Evolutionary conservation across 1,284 basidiomycete genomes (phyloP).

Genomic region (Apiotrichum gracile): DNA sequence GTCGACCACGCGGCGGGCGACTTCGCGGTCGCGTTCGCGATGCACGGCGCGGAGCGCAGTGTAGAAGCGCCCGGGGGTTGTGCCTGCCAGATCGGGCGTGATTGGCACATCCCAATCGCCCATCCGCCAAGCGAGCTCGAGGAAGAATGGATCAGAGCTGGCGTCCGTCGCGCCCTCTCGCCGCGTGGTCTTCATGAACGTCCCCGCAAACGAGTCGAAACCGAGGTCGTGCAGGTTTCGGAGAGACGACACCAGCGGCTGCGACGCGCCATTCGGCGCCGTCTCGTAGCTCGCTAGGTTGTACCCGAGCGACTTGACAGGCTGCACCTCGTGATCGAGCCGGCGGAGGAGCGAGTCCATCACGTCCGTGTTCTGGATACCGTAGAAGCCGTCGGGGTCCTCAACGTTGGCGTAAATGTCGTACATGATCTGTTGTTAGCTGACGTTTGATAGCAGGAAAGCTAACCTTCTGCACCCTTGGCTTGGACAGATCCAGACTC

Average conservation of each 20-base stretch:
- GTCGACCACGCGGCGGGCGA: constrained; percentile 53
- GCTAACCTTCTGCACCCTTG: constrained; percentile 32
- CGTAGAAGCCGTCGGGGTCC: constrained; percentile 97
- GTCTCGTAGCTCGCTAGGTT: constrained; percentile 79
- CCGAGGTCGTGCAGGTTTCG: constrained; percentile 79
- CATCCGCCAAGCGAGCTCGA: constrained; percentile 81
- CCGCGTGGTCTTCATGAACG: constrained; percentile 29
- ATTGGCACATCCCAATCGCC: constrained; percentile 88
- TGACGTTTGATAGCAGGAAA: neutral
- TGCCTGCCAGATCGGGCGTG: constrained; percentile 9
- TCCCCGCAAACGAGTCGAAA: constrained; percentile 68
- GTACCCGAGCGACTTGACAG: constrained; percentile 82
- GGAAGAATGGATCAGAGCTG: constrained; percentile 56
- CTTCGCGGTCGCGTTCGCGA: constrained; percentile 58
- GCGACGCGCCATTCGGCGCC: constrained; percentile 6
- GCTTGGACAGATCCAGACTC: constrained; percentile 12
- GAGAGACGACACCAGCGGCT: constrained; percentile 52
- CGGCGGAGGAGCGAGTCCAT: constrained; percentile 71
- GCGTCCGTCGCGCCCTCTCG: neutral
- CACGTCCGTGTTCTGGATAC: constrained; percentile 71
- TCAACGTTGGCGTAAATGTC: constrained; percentile 91
- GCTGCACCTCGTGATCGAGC: constrained; percentile 86
- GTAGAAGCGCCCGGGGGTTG: constrained; percentile 60
- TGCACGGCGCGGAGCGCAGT: constrained; percentile 69
- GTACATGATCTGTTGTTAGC: constrained; percentile 59